phyloP scores from a whole-genome alignment of 2,329 filamentous ascomycete genomes.

The Cladophialophora carrionii region DNA sequence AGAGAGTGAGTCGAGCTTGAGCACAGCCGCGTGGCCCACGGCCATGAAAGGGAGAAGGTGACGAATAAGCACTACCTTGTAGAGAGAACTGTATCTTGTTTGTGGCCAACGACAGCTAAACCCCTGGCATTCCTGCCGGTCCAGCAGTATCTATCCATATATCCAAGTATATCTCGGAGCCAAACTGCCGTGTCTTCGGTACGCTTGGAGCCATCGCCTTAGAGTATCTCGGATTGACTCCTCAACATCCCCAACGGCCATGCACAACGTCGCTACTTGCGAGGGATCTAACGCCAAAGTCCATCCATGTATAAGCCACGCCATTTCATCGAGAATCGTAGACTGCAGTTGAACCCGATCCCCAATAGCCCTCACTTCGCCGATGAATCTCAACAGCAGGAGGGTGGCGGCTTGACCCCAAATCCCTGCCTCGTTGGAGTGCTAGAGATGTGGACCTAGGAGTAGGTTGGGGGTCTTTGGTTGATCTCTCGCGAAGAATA shows the following conservation, averaged over 20 bases:
- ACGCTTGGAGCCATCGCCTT: background rate
- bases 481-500: constrained; percentile 58
- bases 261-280: background rate
- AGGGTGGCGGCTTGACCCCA: background rate
- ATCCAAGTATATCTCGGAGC: background rate
- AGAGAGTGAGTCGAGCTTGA: background rate
- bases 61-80: background rate
- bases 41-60: background rate
- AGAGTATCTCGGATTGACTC: background rate
- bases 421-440: background rate
- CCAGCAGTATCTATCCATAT: background rate
- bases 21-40: background rate
- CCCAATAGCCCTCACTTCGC: background rate
- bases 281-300: background rate
- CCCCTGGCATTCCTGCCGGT: background rate
- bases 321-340: constrained; percentile 7
- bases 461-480: background rate
- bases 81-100: background rate
- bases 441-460: background rate
- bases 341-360: constrained; percentile 15
- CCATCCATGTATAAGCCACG: background rate
- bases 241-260: background rate
- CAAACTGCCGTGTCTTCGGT: background rate
- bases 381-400: background rate
- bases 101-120: background rate